phyloP scores from a whole-genome alignment of 75 land plant species.

The Pinus albicaulis region DNA sequence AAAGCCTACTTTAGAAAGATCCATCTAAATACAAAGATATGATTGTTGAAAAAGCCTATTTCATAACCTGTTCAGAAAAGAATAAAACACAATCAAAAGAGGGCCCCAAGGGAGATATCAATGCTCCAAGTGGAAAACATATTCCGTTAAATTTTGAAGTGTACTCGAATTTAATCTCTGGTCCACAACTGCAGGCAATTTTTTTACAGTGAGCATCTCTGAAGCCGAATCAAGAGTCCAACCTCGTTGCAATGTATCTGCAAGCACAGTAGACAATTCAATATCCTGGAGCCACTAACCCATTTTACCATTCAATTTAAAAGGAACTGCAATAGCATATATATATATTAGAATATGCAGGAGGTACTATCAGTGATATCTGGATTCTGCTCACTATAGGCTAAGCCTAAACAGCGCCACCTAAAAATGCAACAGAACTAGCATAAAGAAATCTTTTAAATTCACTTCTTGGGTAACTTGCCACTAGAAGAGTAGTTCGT shows the following conservation, averaged over 20 bases:
- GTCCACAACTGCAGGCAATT: conserved; percentile 37
- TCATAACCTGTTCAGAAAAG: not conserved
- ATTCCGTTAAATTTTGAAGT: conserved; percentile 89
- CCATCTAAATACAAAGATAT: not conserved
- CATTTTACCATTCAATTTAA: no score
- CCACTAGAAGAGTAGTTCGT: not conserved
- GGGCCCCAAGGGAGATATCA: conserved; percentile 19
- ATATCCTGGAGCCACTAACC: not conserved
- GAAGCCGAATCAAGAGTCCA: conserved; percentile 75
- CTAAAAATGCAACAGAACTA: no score
- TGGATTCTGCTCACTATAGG: no score
- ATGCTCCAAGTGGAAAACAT: conserved; percentile 94
- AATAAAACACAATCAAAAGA: not conserved
- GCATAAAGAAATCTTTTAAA: not conserved
- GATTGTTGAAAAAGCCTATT: not conserved
- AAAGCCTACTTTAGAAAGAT: not conserved
- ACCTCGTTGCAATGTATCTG: conserved; percentile 74
- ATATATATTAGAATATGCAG: no score
- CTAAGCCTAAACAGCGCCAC: no score
- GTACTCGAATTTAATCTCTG: conserved; percentile 85
- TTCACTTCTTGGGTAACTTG: not conserved
- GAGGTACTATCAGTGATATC: no score
- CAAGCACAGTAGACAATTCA: conserved; percentile 2
- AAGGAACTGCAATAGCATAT: no score
- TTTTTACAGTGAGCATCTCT: conserved; percentile 78